Base-by-base conservation (phyloP, 208 protist genomes). In the Wallacemonas rigidus region DNA sequence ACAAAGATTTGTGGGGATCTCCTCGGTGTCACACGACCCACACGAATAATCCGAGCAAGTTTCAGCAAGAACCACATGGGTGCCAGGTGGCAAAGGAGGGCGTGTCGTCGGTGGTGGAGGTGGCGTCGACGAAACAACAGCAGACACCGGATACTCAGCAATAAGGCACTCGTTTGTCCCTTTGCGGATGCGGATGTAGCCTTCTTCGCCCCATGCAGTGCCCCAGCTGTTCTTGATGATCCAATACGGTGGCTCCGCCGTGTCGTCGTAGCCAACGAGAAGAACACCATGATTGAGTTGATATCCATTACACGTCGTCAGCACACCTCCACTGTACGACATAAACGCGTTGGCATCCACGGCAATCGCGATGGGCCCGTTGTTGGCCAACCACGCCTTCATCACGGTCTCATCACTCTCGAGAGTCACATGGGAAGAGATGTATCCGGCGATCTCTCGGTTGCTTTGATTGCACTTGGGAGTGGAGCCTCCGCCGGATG, bases 211-310 rank as follows among this genome's bases (percentile, higher is more conserved):
- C 90, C 90, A 97, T 51, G 43, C 5, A 38, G 51, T 55, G 47
- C 86, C 88, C 91, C 91, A 96, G 26, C 75, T 86, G 82, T 97
- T 97, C 80, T 96, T 96, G 62, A 97, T 82, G 63, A 95, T 85
- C 91, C 90, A 98, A 79, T 97, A 97, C 43, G 86, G 80, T 36
- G 55, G 2, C 43, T 76, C 72, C 17, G 54, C 60, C 4, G 40
- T 72, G 38, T 72, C 80, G 67, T 92, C 85, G 78, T 92, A 97
- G 63, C 87, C 92, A 3, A 98, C 85, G 6, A 92, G 69, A 69
- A 95, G 83, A 48, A 95, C 86, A 54, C 81, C 90, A 75, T 95
- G 90, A 74, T 93, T 80, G 63, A 95, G 51, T 48, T 77, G 67
- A 7, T 76, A 36, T 3, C 76, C 74, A 56, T 71, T 62, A 75